Evolutionary conservation across 129 eudicot genomes (phyloP).

Genomic region (Escallonia rubra): DNA sequence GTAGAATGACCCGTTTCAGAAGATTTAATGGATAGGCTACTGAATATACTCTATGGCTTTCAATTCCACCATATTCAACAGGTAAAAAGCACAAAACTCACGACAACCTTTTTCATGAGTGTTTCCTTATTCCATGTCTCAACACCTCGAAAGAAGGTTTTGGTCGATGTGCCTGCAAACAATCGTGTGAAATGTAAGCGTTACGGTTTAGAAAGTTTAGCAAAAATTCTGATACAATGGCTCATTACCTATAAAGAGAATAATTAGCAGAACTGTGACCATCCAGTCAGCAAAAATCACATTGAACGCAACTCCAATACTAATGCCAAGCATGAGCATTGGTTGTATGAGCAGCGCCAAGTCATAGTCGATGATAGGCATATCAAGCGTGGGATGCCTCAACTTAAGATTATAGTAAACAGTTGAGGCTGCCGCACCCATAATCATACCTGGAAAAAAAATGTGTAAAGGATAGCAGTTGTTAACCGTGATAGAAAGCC

Average conservation of each 20-base stretch:
- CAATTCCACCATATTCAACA: not conserved
- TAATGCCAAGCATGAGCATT: slow-evolving; percentile 20
- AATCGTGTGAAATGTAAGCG: not conserved
- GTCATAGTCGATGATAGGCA: slow-evolving; percentile 25
- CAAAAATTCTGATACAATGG: not conserved
- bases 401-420: slow-evolving; percentile 13
- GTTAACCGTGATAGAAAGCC: too few relatives aligned
- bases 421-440: slow-evolving; percentile 23
- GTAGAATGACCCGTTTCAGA: not conserved
- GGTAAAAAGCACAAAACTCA: not conserved
- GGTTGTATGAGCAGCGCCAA: slow-evolving; percentile 20
- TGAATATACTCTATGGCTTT: not conserved
- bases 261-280: slow-evolving; percentile 19
- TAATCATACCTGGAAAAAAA: slow-evolving; percentile 18
- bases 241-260: slow-evolving; percentile 9
- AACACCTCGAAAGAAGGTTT: slow-evolving; percentile 13
- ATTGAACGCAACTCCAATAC: slow-evolving; percentile 17
- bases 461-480: too few relatives aligned
- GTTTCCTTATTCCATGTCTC: slow-evolving; percentile 25
- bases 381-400: slow-evolving; percentile 19
- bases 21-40: not conserved
- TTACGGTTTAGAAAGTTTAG: not conserved
- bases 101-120: slow-evolving; percentile 12
- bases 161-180: slow-evolving; percentile 13
- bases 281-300: slow-evolving; percentile 5